phyloP scores from a whole-genome alignment of 2,329 filamentous ascomycete species.

The Botrytis deweyae region DNA sequence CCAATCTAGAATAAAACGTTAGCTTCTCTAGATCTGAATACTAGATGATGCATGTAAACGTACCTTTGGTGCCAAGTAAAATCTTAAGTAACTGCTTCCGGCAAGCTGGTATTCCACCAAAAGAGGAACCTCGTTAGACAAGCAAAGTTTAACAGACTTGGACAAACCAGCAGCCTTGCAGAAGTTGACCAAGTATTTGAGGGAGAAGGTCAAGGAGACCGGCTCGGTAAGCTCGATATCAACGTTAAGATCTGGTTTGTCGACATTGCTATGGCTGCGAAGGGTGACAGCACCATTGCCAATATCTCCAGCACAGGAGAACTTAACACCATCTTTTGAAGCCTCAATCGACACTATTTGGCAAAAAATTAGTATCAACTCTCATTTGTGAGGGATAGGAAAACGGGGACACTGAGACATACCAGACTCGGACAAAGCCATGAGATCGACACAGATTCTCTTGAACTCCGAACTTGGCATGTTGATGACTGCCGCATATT shows the following conservation, averaged over 20 bases:
- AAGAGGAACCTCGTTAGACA: conserved; percentile 94
- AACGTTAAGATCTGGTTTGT: conserved; percentile 83
- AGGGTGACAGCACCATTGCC: conserved; percentile 92
- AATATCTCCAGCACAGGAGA: conserved; percentile 90
- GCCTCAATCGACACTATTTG: conserved; percentile 88
- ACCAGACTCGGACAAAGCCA: conserved; percentile 94
- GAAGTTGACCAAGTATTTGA: conserved; percentile 99
- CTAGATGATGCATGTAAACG: background rate
- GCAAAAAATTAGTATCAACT: conserved; percentile 26
- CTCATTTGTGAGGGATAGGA: background rate
- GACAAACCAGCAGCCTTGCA: conserved; percentile 94
- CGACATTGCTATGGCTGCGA: conserved; percentile 81
- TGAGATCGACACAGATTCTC: conserved; percentile 90
- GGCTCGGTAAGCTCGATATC: conserved; percentile 90
- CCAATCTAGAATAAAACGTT: conserved; percentile 57
- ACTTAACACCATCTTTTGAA: conserved; percentile 95
- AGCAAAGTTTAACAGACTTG: conserved; percentile 79
- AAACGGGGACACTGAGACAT: conserved; percentile 40
- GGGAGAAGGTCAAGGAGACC: conserved; percentile 91
- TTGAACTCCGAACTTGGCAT: conserved; percentile 91
- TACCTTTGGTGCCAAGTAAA: conserved; percentile 98
- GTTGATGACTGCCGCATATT: conserved; percentile 86
- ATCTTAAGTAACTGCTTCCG: conserved; percentile 85
- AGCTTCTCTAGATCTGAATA: conserved; percentile 17
- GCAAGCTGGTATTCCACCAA: conserved; percentile 86